Base-by-base conservation (phyloP, 2,329 filamentous ascomycete genomes). In the Apiospora saccharicola region DNA sequence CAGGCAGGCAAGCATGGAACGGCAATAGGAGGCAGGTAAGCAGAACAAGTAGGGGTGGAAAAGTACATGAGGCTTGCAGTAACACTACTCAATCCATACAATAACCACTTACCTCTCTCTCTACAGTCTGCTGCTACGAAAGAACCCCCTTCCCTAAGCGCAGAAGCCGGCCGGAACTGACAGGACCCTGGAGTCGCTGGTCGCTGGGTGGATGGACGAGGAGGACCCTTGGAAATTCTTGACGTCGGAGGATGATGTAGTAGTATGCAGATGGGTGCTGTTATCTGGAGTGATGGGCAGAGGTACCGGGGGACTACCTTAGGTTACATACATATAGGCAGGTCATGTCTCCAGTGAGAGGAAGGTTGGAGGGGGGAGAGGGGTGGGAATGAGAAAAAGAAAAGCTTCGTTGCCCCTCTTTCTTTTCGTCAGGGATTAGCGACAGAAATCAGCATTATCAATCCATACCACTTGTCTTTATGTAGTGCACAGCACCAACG, bases 281-380 rank as follows among this genome's bases (percentile, higher is more conserved):
- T n/a, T 61, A 37, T 61, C 53, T 61, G 53, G 26, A 61, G 30
- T 61, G 30, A 34, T 61, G 53, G 53, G 30, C 53, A 37, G 57
- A 64, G 57, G 57, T 64, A 64, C 57, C 57, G 34, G 57, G 53
- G 34, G 34, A 34, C 57, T 64, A 64, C 57, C 57, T 64, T 64
- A 64, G 57, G 34, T 64, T 64, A 64, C 57, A 64, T 64, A 41
- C 34, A 64, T 64, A 41, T 64, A 64, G 34, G 53, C 30, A 64
- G 30, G 30, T 61, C 26, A 61, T 64, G 53, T 30, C 53, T 37
- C 30, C 26, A 57, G 30, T 64, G 19, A 16, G 53, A 34, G 26
- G 57, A 41, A 41, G 57, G 57, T 30, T 41, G 57, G 57, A 41
- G 57, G 57, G 57, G 57, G 57, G 22, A n/a, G 57, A 22, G 34